A percentile compares a stretch with the other conserved stretches of the same genome.
These are phyloP conservation scores for Fusarium sp. DNA, from an alignment of 2,329 filamentous ascomycete species.

Conservation along the genomic window DNA sequence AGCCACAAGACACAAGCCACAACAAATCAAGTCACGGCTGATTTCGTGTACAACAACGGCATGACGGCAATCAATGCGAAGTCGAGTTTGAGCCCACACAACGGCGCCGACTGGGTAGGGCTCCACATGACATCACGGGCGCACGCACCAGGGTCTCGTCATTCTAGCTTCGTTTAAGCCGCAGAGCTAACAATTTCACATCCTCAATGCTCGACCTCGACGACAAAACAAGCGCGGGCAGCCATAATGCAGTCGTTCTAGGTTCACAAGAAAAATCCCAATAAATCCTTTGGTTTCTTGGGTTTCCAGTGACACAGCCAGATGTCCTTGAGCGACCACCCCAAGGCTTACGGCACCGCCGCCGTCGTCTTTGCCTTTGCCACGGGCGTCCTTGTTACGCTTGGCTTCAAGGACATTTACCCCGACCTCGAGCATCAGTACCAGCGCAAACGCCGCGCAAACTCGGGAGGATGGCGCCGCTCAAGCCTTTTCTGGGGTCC, in stretches of 20 bases:
- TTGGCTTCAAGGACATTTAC: conserved; percentile 86
- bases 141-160: conserved; percentile 32
- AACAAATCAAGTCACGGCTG: no score
- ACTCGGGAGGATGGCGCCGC: conserved; percentile 49
- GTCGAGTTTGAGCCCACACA: background rate
- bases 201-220: conserved; percentile 13
- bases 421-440: conserved; percentile 80
- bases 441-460: conserved; percentile 60
- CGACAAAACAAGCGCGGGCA: background rate
- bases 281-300: conserved; percentile 2
- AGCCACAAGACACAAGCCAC: no score
- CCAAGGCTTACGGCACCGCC: conserved; percentile 74
- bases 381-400: conserved; percentile 81
- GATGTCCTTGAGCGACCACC: conserved; percentile 75
- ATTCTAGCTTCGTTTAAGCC: conserved; percentile 22
- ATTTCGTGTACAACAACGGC: no score
- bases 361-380: conserved; percentile 81
- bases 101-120: conserved; percentile 1
- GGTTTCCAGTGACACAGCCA: background rate
- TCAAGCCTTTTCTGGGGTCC: conserved; percentile 64
- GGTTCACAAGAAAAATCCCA: conserved; percentile 12
- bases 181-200: conserved; percentile 9
- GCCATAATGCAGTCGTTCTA: conserved; percentile 35
- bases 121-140: conserved; percentile 48
- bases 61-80: no score